Evolutionary conservation across 345 rosid species (phyloP), one percentile per base, ranked within the genome.

Genomic region (Syzygium grande): DNA sequence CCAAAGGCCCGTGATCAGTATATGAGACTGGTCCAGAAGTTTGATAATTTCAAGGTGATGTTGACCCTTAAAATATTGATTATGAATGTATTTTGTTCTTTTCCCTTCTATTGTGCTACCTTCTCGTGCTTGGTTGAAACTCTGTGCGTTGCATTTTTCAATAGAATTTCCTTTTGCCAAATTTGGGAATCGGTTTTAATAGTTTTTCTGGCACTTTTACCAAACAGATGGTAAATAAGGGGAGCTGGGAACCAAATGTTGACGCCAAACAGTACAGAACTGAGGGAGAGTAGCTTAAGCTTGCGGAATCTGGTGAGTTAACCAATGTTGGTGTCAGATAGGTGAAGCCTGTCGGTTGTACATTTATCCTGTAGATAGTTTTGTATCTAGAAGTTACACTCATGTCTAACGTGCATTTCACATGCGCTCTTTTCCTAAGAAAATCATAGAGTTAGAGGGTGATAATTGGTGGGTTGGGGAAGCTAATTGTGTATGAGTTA

Each of bases 1-100:
- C 92, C 93, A 43, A 93, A 90, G 89, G 96, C 94, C 34, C 93
- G 97, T 2, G 92, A 92, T 8, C 97, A 95, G 89, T 95, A 95
- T 89, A 92, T 92, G 94, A 94, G 97, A 88, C 90, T 95, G 77
- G 87, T 91, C 73, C 61, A 92, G 23, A 92, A 87, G 87, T 89
- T 87, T 41, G 90, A 89, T 59, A 90, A 87, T 85, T 85, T 85
- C 13, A 88, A 91, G 92, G 95, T 92, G 88, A 88, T 80, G 41
- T 29, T 38, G 12, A 25, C 59, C 59, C 68, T 52, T n/a, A 84
- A 22, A 34, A 73, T 1, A 34, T 73, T 73, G 27, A 19, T 73
- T 54, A 27, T 27, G 43, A 52, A 10, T 84, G 54, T 10, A n/a
- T 52, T 84, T 29, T n/a, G 17, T 34, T 52, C 58, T 29, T 23